phyloP scores from a whole-genome alignment of 805 yeast genomes.

The Ogataea trehaloabstinens region DNA sequence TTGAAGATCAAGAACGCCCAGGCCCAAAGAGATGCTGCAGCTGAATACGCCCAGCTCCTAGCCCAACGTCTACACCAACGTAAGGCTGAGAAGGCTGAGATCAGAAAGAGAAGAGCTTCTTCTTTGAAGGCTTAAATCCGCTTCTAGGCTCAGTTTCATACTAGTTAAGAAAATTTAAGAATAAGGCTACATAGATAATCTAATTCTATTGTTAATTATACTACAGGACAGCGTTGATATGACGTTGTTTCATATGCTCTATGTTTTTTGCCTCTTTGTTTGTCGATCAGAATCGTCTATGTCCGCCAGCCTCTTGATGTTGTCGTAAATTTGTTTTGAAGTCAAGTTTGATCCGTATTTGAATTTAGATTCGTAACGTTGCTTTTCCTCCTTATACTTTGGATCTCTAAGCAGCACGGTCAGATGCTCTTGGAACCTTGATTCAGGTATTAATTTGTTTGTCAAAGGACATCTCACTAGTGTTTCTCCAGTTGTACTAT shows the following conservation, averaged over 20 bases:
- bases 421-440: constrained; percentile 68
- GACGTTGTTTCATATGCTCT: neutral
- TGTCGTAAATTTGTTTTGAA: constrained; percentile 56
- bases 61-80: constrained; percentile 98
- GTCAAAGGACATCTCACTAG: constrained; percentile 78
- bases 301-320: constrained; percentile 45
- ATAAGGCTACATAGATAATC: constrained; percentile 1
- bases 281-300: constrained; percentile 12
- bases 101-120: constrained; percentile 99
- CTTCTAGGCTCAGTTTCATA: neutral
- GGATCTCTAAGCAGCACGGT: constrained; percentile 74
- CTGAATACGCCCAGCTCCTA: constrained; percentile 98
- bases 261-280: constrained; percentile 1
- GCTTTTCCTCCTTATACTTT: constrained; percentile 65
- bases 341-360: constrained; percentile 30
- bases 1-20: constrained; percentile 95
- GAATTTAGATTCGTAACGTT: constrained; percentile 56
- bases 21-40: constrained; percentile 99
- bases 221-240: neutral
- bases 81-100: constrained; percentile 97
- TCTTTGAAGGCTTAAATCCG: constrained; percentile 80
- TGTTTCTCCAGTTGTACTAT: constrained; percentile 22
- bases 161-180: neutral
- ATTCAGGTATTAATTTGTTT: constrained; percentile 64
- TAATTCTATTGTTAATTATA: constrained; percentile 11